Percentiles rank a stretch among this genome's conserved stretches.
These are phyloP conservation scores for Camillea tinctor DNA, from an alignment of 2,329 filamentous ascomycete species.

Conservation along the genomic window DNA sequence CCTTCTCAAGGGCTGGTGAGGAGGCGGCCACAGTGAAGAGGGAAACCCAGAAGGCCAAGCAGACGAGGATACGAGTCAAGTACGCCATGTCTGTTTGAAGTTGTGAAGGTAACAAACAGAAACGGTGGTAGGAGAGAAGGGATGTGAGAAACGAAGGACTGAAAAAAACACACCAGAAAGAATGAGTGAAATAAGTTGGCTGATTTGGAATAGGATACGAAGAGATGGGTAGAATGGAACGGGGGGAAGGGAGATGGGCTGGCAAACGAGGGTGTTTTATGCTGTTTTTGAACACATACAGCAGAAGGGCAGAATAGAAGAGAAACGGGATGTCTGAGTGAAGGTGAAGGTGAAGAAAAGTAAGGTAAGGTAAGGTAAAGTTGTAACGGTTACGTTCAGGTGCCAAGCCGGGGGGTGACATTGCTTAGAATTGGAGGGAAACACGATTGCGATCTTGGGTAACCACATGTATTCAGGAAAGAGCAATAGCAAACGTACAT, in stretches of 20 bases:
- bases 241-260: too few species aligned
- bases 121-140: neutral
- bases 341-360: neutral
- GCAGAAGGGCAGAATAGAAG: neutral
- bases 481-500: neutral
- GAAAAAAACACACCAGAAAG: neutral
- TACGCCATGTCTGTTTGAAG: slow-evolving; percentile 17
- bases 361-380: too few species aligned
- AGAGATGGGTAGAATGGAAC: too few species aligned
- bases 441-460: slow-evolving; percentile 19
- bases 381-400: slow-evolving; percentile 6
- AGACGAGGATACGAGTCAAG: slow-evolving; percentile 14
- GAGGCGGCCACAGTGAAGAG: slow-evolving; percentile 16
- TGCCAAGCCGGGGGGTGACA: slow-evolving; percentile 26
- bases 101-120: neutral
- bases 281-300: neutral
- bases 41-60: slow-evolving; percentile 20
- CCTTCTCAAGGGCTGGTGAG: slow-evolving; percentile 7
- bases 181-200: neutral
- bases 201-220: neutral
- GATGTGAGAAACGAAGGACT: neutral
- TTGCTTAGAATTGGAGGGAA: slow-evolving; percentile 15
- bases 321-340: neutral
- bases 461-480: slow-evolving; percentile 1
- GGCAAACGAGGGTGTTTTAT: neutral